Percentiles rank a stretch among this genome's conserved stretches.
phyloP scores from a whole-genome alignment of 139 green algal species.

The Pleodorina starrii region DNA sequence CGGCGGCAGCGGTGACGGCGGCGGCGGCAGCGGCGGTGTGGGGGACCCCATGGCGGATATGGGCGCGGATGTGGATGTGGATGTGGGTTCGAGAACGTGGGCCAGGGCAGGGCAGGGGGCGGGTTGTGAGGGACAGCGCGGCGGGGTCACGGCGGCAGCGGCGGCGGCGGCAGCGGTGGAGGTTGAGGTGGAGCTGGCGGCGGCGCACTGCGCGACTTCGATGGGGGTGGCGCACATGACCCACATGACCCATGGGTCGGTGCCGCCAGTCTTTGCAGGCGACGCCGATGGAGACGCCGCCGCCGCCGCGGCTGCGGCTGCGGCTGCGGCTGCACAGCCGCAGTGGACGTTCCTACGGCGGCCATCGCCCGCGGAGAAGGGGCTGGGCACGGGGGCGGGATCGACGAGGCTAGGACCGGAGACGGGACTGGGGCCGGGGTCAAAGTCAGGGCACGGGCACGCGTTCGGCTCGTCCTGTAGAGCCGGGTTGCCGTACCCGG shows the following conservation, averaged over 20 bases:
- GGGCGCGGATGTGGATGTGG: too few relatives aligned
- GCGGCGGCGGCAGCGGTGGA: not conserved
- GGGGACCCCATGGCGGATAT: too few relatives aligned
- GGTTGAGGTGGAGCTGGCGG: constrained; percentile 65
- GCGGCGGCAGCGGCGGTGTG: constrained; percentile 17
- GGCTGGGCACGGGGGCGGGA: not conserved
- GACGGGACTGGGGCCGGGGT: too few relatives aligned
- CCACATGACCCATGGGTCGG: not conserved
- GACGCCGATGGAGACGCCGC: not conserved
- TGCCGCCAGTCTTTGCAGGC: not conserved
- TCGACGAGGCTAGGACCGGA: too few relatives aligned
- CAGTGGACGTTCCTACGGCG: not conserved
- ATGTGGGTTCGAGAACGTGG: too few relatives aligned
- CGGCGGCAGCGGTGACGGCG: not conserved
- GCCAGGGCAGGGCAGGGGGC: too few relatives aligned
- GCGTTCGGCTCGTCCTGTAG: too few relatives aligned
- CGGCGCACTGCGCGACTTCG: constrained; percentile 61
- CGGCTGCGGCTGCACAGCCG: not conserved
- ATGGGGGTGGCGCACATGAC: constrained; percentile 64
- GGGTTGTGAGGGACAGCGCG: not conserved
- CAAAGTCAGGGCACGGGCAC: too few relatives aligned
- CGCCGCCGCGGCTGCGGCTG: not conserved
- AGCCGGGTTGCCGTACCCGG: too few relatives aligned
- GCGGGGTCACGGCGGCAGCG: not conserved
- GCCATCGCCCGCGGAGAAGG: not conserved